Base-by-base conservation (phyloP, 1,284 basidiomycete species). In the Ceratobasidium sp. region DNA sequence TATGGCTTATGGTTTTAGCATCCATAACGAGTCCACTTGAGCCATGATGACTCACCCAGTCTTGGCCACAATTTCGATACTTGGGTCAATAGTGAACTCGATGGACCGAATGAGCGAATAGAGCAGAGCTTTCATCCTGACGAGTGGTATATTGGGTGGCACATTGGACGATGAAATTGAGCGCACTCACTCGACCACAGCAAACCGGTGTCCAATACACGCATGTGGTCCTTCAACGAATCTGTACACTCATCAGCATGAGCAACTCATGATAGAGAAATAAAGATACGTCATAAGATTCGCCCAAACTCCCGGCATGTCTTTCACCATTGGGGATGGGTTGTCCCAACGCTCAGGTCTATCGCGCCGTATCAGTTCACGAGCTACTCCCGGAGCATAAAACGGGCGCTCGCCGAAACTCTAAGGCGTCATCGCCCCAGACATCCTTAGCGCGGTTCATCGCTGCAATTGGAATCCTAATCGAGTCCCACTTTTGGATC, bases 281-380 rank as follows among this genome's bases (percentile, higher is more conserved):
- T n/a, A 1, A 10, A 31, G 75, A 28, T 60, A 78, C 37, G 78
- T 77, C 71, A 67, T 69, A 8, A 76, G 47, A 17, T 63, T 56
- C 6, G 61, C 64, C 35, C 33, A 75, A 5, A 78, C 56, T 7
- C 75, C 67, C 8, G 78, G 76, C 45, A 78, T 77, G 3, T 78
- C 78, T 26, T 73, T 75, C 15, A 63, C 63, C 20, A 35, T 60
- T 8, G 33, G 23, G 2, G 78, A 71, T 4, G 71, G 64, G 17
- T 73, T 61, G 39, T 77, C 64, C 78, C 78, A 79, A 15, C 78
- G 73, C 31, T 79, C 78, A 6, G 78, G 78, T 4, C 77, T 78
- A 39, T n/a, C 8, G 4, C 13, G 10, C 13, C 31, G 26, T 37
- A 37, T 53, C 8, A 54, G 7, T 6, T 35, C 1, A 35, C 8